These are phyloP conservation scores for Suillus discolor DNA, from an alignment of 768 basidiomycete species.

Conservation along the genomic window DNA sequence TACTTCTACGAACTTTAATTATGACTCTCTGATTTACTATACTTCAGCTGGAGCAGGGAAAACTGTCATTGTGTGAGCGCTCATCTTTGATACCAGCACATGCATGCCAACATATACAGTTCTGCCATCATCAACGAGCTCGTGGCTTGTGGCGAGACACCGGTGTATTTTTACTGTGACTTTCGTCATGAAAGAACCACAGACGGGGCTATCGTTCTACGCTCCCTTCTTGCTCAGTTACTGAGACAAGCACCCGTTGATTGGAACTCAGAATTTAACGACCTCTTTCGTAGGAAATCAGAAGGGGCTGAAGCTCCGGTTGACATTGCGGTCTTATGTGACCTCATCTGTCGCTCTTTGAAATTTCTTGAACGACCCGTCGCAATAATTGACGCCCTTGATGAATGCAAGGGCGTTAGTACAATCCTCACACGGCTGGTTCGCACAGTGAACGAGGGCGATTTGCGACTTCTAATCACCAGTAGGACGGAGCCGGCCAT, in stretches of 20 bases:
- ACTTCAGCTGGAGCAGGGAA: slow-evolving; percentile 22
- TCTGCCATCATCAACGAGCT: slow-evolving; percentile 15
- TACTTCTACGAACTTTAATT: background rate
- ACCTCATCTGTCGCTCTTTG: slow-evolving; percentile 3
- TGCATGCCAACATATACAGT: background rate
- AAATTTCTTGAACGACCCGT: slow-evolving; percentile 6
- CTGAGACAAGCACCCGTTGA: background rate
- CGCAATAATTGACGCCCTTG: slow-evolving; percentile 23
- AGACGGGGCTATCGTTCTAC: slow-evolving; percentile 17
- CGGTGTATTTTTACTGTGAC: slow-evolving; percentile 27
- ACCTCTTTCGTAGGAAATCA: slow-evolving; percentile 10
- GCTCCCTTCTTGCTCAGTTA: slow-evolving; percentile 24
- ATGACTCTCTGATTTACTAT: background rate
- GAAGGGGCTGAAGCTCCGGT: slow-evolving; percentile 2
- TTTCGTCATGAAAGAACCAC: slow-evolving; percentile 16
- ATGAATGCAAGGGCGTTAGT: slow-evolving; percentile 21
- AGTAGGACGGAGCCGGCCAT: slow-evolving; percentile 20
- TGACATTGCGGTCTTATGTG: slow-evolving; percentile 9
- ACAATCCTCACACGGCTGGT: slow-evolving; percentile 17
- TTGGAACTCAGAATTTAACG: background rate
- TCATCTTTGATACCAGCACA: background rate
- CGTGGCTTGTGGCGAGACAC: background rate
- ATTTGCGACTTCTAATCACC: slow-evolving; percentile 18
- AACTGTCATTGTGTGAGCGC: slow-evolving; percentile 20
- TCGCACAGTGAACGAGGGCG: background rate